These are phyloP conservation scores for Butyriboletus loyo DNA, from an alignment of 768 basidiomycete species.

Conservation along the genomic window DNA sequence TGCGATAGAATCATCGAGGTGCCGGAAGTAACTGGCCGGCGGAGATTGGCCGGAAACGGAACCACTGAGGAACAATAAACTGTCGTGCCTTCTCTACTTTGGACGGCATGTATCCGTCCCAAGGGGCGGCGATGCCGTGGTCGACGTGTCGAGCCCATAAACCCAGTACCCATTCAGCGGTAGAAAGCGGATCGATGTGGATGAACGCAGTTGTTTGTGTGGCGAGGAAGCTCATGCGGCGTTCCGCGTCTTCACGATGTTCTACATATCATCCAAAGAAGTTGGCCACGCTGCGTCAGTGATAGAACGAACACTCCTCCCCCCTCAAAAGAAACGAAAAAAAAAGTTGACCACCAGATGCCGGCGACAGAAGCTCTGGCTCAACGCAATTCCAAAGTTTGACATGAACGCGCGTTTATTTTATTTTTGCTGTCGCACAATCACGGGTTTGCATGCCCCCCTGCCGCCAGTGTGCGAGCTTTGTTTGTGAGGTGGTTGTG, in stretches of 20 bases:
- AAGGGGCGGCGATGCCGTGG: not conserved
- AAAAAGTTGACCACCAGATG: not conserved
- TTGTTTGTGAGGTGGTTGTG: too few relatives aligned
- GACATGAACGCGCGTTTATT: not conserved
- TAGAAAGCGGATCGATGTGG: not conserved
- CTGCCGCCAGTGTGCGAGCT: not conserved
- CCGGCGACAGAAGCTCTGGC: not conserved
- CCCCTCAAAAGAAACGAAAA: too few relatives aligned
- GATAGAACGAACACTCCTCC: too few relatives aligned
- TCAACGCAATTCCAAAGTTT: not conserved
- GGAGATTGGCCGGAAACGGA: not conserved
- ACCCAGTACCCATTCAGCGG: too few relatives aligned
- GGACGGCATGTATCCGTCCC: not conserved
- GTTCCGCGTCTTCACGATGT: constrained; percentile 1
- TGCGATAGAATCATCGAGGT: not conserved
- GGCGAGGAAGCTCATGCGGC: not conserved
- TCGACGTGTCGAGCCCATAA: not conserved
- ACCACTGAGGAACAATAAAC: not conserved
- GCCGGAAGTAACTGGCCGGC: not conserved
- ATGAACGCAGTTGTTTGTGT: not conserved
- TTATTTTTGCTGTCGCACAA: not conserved
- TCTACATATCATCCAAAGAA: not conserved
- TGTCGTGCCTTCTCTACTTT: not conserved
- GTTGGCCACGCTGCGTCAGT: not conserved
- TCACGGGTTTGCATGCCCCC: not conserved